Evolutionary conservation across 768 basidiomycete species (phyloP), one percentile per base, ranked within the genome.

Genomic region (Royoungia palumana): DNA sequence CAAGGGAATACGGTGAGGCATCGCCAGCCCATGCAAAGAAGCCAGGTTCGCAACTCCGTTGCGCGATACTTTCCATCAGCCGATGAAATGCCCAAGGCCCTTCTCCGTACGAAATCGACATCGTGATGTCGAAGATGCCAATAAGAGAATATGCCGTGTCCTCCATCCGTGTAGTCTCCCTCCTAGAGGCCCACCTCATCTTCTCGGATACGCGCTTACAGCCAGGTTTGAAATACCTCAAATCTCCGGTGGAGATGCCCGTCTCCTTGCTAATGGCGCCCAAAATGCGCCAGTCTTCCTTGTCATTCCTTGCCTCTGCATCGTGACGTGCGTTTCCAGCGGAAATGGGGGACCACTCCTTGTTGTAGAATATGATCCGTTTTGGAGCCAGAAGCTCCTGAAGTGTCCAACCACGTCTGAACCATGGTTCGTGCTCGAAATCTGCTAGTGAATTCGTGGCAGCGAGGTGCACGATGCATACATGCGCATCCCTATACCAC

Each of bases 91-190:
- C 49, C 16, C 44, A 20, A n/a, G 35, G 35, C 16, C 44, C 44
- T 35, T 54, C 55, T 10, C 58, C 58, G 40, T 54, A 56, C 20
- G 32, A 25, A 6, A 59, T 42, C 1, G 49, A 40, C 16, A 59
- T 19, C 27, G 27, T 38, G 39, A 51, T 25, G 25, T 40, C 34
- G 36, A 59, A 54, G 14, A 59, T 34, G 1, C 52, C 55, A 20
- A 59, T 25, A 24, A 59, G 44, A 11, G 42, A 54, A 35, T 59
- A 59, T n/a, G 55, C 53, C 13, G 13, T 47, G 41, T 59, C 58
- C 24, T 57, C 58, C 25, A 20, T 30, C 16, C 42, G 32, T 4
- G 58, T 55, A 5, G 58, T 59, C 11, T 34, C 46, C 25, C 58
- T 32, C 14, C 24, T 25, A 11, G 58, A 46, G 13, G 55, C 58